phyloP scores from a whole-genome alignment of 352 stramenopile species.

The Phytophthora pistaciae region DNA sequence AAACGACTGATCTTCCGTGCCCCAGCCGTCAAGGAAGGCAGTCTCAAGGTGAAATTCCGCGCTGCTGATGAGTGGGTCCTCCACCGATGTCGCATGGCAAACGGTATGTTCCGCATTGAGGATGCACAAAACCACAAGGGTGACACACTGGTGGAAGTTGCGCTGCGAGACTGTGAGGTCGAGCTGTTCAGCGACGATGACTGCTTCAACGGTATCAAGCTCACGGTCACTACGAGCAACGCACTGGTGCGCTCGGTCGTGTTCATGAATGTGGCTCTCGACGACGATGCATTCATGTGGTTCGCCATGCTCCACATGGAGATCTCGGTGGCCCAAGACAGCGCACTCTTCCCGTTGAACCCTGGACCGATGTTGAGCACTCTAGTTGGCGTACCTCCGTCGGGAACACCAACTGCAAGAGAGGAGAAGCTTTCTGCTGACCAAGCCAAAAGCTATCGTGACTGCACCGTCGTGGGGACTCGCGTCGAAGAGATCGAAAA shows the following conservation, averaged over 20 bases:
- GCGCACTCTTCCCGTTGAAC: conserved; percentile 44
- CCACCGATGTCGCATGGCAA: conserved; percentile 39
- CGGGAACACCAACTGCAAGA: conserved; percentile 22
- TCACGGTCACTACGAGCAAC: conserved; percentile 28
- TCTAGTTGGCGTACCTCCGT: conserved; percentile 14
- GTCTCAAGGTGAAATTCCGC: conserved; percentile 49
- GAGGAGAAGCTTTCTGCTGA: conserved; percentile 41
- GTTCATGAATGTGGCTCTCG: conserved; percentile 52
- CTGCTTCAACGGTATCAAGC: conserved; percentile 58
- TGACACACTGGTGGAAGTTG: conserved; percentile 35
- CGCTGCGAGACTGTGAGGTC: conserved; percentile 55
- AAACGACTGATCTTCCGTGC: conserved; percentile 68
- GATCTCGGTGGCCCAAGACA: conserved; percentile 56
- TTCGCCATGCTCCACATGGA: conserved; percentile 67
- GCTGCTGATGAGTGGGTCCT: conserved; percentile 47
- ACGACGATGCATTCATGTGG: conserved; percentile 64
- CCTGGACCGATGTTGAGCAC: conserved; percentile 27
- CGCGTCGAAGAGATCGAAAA: conserved; percentile 58
- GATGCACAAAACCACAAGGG: conserved; percentile 13
- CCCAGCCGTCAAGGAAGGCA: conserved; percentile 46
- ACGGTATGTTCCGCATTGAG: conserved; percentile 49
- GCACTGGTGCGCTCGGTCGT: conserved; percentile 30
- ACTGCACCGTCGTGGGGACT: conserved; percentile 47
- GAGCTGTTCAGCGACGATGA: conserved; percentile 57
- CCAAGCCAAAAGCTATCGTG: conserved; percentile 35